Base-by-base conservation (phyloP, 345 rosid genomes). In the Aethionema arabicum region DNA sequence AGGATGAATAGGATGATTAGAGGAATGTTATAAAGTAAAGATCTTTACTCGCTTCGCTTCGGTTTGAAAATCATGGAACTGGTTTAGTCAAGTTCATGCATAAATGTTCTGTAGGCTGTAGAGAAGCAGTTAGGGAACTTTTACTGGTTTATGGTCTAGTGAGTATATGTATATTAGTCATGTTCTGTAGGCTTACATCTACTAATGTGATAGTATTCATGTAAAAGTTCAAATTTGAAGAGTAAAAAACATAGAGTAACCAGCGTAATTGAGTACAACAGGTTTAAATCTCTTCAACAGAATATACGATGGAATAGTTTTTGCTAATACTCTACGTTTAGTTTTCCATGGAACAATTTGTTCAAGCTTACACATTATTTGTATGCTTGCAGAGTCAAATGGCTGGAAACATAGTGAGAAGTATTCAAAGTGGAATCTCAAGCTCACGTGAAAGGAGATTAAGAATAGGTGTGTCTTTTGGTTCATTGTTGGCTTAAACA, bases 381-480 rank as follows among this genome's bases (percentile, higher is more conserved):
- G 3, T 59, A 36, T 49, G 16, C 56, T 47, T 72, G 61, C 78
- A 85, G 88, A 76, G 84, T 68, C 77, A 70, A 77, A 56, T 84
- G 29, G 76, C 84, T 0, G 91, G 91, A 43, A 77, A 76, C 57
- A 57, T 65, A 59, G 77, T 80, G 32, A 82, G 79, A 61, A 77
- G 85, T 43, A 69, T 70, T 55, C 80, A 78, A 49, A 74, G 78
- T 51, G 82, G 77, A 14, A 49, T 68, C 50, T 75, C 84, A 52
- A 75, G 53, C 55, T 82, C 87, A 32, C 78, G 83, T 12, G 78
- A 76, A 73, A 72, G 85, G 63, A 77, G 80, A 65, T 30, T 77
- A 47, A 72, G 76, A 29, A 74, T 55, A 74, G 85, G 87, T 85
- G 57, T 72, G 60, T 5, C 55, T 53, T 59, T 29, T 64, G 41